phyloP scores from a whole-genome alignment of 148 eudicot genomes.

The Amaranthus hypochondriacus region DNA sequence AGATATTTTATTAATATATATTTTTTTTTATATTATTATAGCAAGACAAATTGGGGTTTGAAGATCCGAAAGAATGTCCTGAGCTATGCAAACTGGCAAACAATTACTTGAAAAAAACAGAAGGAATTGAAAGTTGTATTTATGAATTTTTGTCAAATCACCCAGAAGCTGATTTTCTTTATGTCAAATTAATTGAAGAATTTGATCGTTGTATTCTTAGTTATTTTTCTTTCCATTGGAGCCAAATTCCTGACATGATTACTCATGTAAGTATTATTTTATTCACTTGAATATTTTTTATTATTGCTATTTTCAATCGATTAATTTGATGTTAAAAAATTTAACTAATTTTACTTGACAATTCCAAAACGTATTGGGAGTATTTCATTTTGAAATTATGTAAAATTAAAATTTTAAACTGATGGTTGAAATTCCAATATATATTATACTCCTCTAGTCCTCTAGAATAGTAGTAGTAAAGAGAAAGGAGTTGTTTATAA shows the following conservation, averaged over 20 bases:
- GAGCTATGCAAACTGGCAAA: constrained; percentile 48
- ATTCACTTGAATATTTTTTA: background rate
- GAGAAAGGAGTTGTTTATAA: too few relatives aligned
- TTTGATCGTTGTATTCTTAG: constrained; percentile 76
- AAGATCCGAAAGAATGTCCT: constrained; percentile 63
- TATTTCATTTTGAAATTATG: too few relatives aligned
- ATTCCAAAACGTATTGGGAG: too few relatives aligned
- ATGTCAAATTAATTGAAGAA: constrained; percentile 68
- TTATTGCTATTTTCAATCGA: background rate
- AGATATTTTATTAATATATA: too few relatives aligned
- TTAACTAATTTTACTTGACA: background rate
- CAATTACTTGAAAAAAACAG: constrained; percentile 55
- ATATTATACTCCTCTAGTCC: too few relatives aligned
- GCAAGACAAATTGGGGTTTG: constrained; percentile 86
- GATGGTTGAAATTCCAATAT: too few relatives aligned
- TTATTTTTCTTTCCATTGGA: constrained; percentile 82
- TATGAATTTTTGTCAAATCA: constrained; percentile 55
- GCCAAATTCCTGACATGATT: constrained; percentile 53
- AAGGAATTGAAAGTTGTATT: constrained; percentile 46
- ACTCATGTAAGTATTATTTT: constrained; percentile 40
- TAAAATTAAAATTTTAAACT: too few relatives aligned
- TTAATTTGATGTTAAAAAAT: background rate
- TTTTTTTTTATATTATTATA: constrained; percentile 17
- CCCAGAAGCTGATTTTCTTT: constrained; percentile 42
- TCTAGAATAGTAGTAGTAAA: too few relatives aligned